Percentiles rank a stretch among this genome's conserved stretches.
phyloP scores from a whole-genome alignment of 2,329 filamentous ascomycete species.

The Lachnellula arida region DNA sequence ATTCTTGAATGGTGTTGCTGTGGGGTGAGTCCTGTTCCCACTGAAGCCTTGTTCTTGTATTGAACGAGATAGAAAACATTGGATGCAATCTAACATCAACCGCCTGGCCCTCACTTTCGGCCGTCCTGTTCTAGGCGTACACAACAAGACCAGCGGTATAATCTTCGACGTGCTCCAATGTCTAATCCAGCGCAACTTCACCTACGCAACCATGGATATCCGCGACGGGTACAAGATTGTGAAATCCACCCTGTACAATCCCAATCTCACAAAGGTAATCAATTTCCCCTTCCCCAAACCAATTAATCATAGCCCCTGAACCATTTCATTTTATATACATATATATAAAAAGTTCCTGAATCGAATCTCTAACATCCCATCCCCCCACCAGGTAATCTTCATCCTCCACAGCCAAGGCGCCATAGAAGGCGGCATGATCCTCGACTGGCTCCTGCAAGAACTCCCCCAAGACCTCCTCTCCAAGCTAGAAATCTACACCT shows the following conservation, averaged over 20 bases:
- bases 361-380: no score
- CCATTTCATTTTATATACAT: no score
- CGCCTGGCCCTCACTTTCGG: slow-evolving; percentile 68
- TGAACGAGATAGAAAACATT: slow-evolving; percentile 45
- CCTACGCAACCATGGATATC: slow-evolving; percentile 66
- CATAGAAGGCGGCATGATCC: slow-evolving; percentile 65
- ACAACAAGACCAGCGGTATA: slow-evolving; percentile 68
- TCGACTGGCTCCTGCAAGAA: slow-evolving; percentile 75
- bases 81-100: slow-evolving; percentile 67
- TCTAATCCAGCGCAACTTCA: slow-evolving; percentile 69
- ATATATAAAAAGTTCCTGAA: no score
- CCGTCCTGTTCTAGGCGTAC: slow-evolving; percentile 65
- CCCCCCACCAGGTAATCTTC: slow-evolving; percentile 42
- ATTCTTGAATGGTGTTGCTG: slow-evolving; percentile 71
- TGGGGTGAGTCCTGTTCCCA: slow-evolving; percentile 42
- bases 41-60: not conserved
- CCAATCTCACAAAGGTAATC: slow-evolving; percentile 56
- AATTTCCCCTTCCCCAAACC: no score
- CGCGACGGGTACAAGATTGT: slow-evolving; percentile 57
- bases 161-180: slow-evolving; percentile 75
- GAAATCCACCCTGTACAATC: slow-evolving; percentile 59
- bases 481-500: slow-evolving; percentile 73
- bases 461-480: slow-evolving; percentile 58
- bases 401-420: slow-evolving; percentile 75
- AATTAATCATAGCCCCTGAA: no score